Evolutionary conservation across 2,329 filamentous ascomycete genomes (phyloP).

Genomic region (Trichoderma simmonsii): DNA sequence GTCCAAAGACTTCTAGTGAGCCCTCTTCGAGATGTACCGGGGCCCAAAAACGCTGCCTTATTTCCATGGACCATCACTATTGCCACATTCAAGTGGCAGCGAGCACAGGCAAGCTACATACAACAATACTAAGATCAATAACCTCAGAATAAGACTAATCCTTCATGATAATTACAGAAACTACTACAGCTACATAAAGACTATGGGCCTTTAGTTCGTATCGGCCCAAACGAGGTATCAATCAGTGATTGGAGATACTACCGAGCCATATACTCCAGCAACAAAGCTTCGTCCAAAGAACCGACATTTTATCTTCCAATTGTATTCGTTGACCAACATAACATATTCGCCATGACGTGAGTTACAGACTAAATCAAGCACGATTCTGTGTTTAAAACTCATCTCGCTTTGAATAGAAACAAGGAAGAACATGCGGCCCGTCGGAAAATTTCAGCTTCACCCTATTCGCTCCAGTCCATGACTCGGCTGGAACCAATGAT

Average conservation of each 20-base stretch:
- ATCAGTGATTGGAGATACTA: background rate
- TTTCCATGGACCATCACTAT: background rate
- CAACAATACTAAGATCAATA: background rate
- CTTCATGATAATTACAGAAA: background rate
- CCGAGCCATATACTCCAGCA: background rate
- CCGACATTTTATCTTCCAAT: background rate
- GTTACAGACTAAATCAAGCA: background rate
- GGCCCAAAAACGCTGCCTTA: background rate
- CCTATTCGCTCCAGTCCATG: background rate
- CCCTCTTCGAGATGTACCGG: background rate
- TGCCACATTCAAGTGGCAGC: background rate
- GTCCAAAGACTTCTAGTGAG: background rate
- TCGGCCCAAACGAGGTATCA: background rate
- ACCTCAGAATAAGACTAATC: background rate
- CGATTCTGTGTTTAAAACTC: background rate
- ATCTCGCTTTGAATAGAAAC: background rate
- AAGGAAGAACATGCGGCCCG: background rate
- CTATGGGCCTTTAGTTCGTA: background rate
- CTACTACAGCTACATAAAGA: background rate
- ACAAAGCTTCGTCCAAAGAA: background rate
- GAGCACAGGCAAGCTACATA: background rate
- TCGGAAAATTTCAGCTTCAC: background rate
- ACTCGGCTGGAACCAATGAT: background rate
- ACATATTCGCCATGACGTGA: background rate
- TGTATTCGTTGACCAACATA: background rate